Evolutionary conservation across 345 rosid species (phyloP).

Genomic region (Corchorus capsularis): DNA sequence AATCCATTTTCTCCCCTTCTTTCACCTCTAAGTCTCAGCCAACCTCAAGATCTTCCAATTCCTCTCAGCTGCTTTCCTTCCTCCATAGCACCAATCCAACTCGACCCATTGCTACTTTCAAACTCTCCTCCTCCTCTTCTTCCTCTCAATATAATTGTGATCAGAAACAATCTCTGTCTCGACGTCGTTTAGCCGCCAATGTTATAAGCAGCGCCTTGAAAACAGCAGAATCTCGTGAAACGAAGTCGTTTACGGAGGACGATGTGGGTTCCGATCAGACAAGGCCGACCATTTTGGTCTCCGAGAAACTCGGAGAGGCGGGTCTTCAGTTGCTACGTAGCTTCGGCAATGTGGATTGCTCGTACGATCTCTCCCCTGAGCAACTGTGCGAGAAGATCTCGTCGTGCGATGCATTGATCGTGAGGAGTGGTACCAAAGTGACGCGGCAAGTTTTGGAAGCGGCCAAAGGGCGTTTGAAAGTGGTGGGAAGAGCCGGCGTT

Average conservation of each 20-base stretch:
- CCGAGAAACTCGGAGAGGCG: slow-evolving; percentile 85
- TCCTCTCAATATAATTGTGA: background rate
- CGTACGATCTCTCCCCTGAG: slow-evolving; percentile 59
- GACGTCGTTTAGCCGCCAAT: background rate
- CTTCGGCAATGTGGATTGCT: slow-evolving; percentile 67
- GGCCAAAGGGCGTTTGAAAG: slow-evolving; percentile 67
- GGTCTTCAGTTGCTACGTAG: slow-evolving; percentile 57
- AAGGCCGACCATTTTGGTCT: slow-evolving; percentile 57
- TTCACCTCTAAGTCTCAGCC: slow-evolving; percentile 16
- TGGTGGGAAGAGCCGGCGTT: slow-evolving; percentile 86
- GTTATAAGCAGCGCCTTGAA: slow-evolving; percentile 26
- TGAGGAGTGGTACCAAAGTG: slow-evolving; percentile 90
- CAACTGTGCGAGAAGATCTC: slow-evolving; percentile 58
- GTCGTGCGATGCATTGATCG: slow-evolving; percentile 69
- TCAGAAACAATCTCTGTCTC: slow-evolving; percentile 11
- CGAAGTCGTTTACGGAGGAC: background rate
- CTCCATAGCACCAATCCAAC: slow-evolving; percentile 21
- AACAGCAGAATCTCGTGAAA: slow-evolving; percentile 16
- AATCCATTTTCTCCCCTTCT: slow-evolving; percentile 23
- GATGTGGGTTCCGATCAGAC: background rate
- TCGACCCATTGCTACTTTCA: slow-evolving; percentile 27
- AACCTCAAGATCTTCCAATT: slow-evolving; percentile 21
- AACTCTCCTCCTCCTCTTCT: background rate
- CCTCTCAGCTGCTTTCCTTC: slow-evolving; percentile 24
- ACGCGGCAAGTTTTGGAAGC: slow-evolving; percentile 76